Evolutionary conservation across 805 yeast genomes (phyloP).

Genomic region (Candida lessepsii): DNA sequence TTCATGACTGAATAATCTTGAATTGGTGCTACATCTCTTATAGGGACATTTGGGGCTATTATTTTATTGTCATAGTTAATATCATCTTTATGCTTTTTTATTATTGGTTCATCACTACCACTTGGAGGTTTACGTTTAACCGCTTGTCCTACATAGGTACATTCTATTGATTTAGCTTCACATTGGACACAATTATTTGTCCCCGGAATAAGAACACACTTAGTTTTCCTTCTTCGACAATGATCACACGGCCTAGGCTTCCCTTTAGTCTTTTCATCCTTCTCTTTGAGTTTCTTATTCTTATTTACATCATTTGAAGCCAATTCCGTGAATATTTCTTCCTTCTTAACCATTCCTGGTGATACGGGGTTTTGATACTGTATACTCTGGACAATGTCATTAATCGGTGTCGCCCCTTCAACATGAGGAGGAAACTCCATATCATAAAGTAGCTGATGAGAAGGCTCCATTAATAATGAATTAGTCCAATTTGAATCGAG

Average conservation of each 20-base stretch:
- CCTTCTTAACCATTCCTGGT: constrained; percentile 8
- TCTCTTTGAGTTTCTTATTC: not conserved
- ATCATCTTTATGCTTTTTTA: constrained; percentile 24
- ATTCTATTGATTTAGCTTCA: constrained; percentile 67
- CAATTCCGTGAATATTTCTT: not conserved
- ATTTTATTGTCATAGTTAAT: constrained; percentile 16
- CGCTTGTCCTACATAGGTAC: constrained; percentile 69
- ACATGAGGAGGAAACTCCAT: constrained; percentile 28
- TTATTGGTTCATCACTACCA: constrained; percentile 14
- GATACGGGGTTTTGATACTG: constrained; percentile 31
- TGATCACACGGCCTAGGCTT: constrained; percentile 76
- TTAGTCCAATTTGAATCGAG: constrained; percentile 35
- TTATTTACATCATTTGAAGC: no score
- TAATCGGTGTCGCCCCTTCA: constrained; percentile 16
- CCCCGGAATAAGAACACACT: constrained; percentile 70
- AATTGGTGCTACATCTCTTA: constrained; percentile 56
- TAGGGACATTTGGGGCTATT: constrained; percentile 41
- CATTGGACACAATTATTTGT: constrained; percentile 70
- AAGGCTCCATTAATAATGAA: constrained; percentile 31
- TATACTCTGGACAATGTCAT: constrained; percentile 28
- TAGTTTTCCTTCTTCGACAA: constrained; percentile 75
- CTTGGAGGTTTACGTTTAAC: constrained; percentile 33
- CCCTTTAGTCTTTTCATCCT: constrained; percentile 14
- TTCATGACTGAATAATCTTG: constrained; percentile 66
- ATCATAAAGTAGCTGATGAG: constrained; percentile 29